Conservation (phyloP, 2,329 filamentous ascomycete genomes). For the Cladophialophora immunda region DNA sequence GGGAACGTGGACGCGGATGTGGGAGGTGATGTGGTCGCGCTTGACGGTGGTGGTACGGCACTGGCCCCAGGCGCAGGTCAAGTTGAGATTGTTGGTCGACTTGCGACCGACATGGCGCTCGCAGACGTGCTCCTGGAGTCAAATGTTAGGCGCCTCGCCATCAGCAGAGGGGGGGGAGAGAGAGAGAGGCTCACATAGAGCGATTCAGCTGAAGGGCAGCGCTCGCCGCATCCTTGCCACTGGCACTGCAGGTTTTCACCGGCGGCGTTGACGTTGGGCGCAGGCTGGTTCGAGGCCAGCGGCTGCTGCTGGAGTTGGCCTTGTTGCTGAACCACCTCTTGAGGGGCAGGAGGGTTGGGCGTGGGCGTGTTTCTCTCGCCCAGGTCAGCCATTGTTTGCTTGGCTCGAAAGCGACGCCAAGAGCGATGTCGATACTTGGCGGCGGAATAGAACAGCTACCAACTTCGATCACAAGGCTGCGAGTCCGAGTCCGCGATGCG, state of each 20-base stretch:
- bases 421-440: constrained; percentile 1
- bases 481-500: background rate
- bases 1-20: constrained; percentile 98
- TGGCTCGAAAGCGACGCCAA: constrained; percentile 23
- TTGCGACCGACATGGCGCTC: constrained; percentile 98
- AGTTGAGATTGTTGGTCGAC: constrained; percentile 97
- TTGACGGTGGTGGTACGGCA: constrained; percentile 98
- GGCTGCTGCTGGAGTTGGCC: constrained; percentile 32
- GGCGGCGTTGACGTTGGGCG: constrained; percentile 37
- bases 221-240: constrained; percentile 70
- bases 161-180: constrained; percentile 32
- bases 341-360: constrained; percentile 27
- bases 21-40: constrained; percentile 98
- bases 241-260: constrained; percentile 61
- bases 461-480: constrained; percentile 13
- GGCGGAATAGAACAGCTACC: constrained; percentile 18
- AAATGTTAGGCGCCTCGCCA: constrained; percentile 25
- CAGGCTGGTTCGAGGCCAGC: constrained; percentile 32
- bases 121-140: constrained; percentile 87
- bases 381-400: constrained; percentile 33
- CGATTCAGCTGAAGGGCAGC: constrained; percentile 64
- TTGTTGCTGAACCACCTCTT: constrained; percentile 36
- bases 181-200: constrained; percentile 63
- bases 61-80: constrained; percentile 96
- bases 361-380: constrained; percentile 33